Conservation (phyloP, 1,139 yeast genomes). For the Saccharomyces pastorianus region DNA sequence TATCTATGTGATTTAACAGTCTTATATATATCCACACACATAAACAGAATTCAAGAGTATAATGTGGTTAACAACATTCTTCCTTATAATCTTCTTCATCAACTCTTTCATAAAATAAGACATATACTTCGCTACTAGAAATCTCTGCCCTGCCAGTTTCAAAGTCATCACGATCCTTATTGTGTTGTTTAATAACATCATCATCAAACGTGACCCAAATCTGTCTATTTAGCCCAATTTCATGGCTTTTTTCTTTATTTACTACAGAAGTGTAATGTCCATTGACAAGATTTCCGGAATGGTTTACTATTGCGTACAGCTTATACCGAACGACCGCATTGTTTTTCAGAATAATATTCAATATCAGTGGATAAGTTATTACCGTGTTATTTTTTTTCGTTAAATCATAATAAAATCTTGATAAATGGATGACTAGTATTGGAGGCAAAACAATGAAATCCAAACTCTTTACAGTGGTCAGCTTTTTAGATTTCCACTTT, state of each 20-base stretch:
- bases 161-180: slow-evolving; percentile 40
- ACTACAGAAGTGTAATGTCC: slow-evolving; percentile 66
- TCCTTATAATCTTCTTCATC: slow-evolving; percentile 5
- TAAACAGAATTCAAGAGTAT: background rate
- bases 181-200: slow-evolving; percentile 39
- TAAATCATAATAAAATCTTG: slow-evolving; percentile 46
- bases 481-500: slow-evolving; percentile 20
- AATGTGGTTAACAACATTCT: background rate
- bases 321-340: slow-evolving; percentile 41
- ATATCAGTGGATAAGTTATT: slow-evolving; percentile 45
- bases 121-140: slow-evolving; percentile 54
- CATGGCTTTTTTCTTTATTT: slow-evolving; percentile 37
- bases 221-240: slow-evolving; percentile 24
- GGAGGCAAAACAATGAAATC: slow-evolving; percentile 56
- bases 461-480: slow-evolving; percentile 43
- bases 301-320: slow-evolving; percentile 54
- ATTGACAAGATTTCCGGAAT: slow-evolving; percentile 55
- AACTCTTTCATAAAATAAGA: slow-evolving; percentile 52
- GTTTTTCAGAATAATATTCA: slow-evolving; percentile 37
- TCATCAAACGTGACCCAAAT: slow-evolving; percentile 68
- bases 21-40: background rate
- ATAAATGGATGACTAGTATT: slow-evolving; percentile 52
- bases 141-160: slow-evolving; percentile 35
- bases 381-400: slow-evolving; percentile 47
- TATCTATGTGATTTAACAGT: too few species aligned